Evolutionary conservation across 208 protist species (phyloP), one percentile per base, ranked within the genome.

Genomic region (Leishmania martiniquensis): DNA sequence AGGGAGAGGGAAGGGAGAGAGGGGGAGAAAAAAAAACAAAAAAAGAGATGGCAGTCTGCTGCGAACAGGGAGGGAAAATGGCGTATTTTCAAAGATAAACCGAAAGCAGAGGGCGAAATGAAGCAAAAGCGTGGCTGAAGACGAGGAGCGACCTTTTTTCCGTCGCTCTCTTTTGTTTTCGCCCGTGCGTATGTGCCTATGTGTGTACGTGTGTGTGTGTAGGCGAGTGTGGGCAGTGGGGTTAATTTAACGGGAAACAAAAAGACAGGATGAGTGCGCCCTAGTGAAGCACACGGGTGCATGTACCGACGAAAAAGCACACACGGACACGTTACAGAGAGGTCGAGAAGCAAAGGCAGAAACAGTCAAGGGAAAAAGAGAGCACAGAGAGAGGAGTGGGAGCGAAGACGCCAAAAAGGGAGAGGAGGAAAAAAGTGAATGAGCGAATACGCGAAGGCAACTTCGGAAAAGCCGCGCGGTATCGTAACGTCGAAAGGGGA

Each of bases 171-270:
- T 45, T 17, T 25, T 32, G 4, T 47, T 45, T 22, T 12, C 4
- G 57, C 29, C 13, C 22, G 34, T 45, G 10, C 34, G 60, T 66
- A 34, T 66, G 60, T 42, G 25, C 15, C 4, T 76, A 0, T 55
- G 47, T 60, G 71, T 52, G 32, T 75, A 55, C 49, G n/a, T 72
- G 67, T 55, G 51, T 60, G 57, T 62, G 29, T 37, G 55, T 32
- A n/a, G n/a, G n/a, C n/a, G n/a, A n/a, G n/a, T n/a, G n/a, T n/a
- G n/a, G 54, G 22, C 49, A 29, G 54, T 25, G 20, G 17, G 57
- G 44, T 52, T 29, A 49, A 54, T n/a, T 29, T 32, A 7, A 59
- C 2, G 29, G 6, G 6, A 29, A 32, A 59, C 3, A 34, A 62
- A 62, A 37, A 3, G 12, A 13, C n/a, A 63, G 10, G 57, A 37